Evolutionary conservation across 1,139 yeast species (phyloP), one percentile per base, ranked within the genome.

Genomic region (Yamadazyma kanchanaburiensis): DNA sequence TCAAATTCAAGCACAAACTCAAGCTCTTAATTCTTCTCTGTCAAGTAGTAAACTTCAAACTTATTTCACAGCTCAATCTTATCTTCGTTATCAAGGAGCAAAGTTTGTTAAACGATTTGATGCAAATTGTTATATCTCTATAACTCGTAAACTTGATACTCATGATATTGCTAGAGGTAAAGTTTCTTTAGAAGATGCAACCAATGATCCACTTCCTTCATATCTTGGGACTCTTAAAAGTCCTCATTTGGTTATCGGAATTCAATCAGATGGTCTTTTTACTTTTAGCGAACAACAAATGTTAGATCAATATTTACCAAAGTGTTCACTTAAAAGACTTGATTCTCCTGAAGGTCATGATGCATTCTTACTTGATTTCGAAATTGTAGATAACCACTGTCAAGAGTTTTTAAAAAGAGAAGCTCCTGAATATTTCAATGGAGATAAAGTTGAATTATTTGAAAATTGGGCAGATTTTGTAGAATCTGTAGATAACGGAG

Each of bases 261-360:
- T 91, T 35, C 77, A 80, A 33, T 84, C 95, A 0, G 98, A 91
- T 57, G 97, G 96, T 0, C 66, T 91, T 13, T 91, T 91, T 61
- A 89, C 98, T 0, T 80, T 84, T 45, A 75, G 88, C 12, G 98
- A 91, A 57, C 98, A 91, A 57, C 87, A 85, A 46, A 73, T 80
- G 33, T 67, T 91, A 32, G 95, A 95, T 2, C 72, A 76, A 26
- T 64, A 79, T 51, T 74, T 91, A 35, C 94, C 94, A 5, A 70
- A 82, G 43, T 71, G 94, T 2, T 55, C 47, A 5, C 64, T 91
- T 40, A 78, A 79, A 42, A 77, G 77, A 46, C 80, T 91, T 30
- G 77, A 82, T 40, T 87, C 96, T 1, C 94, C 94, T n/a, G 98
- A 91, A 49, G 98, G 98, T 12, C 98, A 91, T 52, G 98, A 91